phyloP scores from a whole-genome alignment of 352 stramenopile species.

The Thraustochytrium striatum region DNA sequence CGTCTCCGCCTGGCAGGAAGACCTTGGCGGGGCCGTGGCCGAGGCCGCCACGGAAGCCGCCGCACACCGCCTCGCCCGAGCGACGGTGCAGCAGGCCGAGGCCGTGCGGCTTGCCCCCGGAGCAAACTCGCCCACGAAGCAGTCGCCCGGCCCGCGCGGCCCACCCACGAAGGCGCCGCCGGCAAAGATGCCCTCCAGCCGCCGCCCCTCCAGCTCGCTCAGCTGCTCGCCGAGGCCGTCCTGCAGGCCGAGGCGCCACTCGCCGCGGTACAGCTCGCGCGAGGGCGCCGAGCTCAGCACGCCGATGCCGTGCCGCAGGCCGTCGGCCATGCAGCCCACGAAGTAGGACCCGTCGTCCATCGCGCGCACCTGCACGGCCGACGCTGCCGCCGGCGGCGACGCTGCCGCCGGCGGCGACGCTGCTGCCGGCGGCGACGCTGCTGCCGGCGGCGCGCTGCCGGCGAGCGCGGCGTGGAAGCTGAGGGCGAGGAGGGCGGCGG shows the following conservation, averaged over 20 bases:
- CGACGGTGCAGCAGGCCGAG: too few species aligned
- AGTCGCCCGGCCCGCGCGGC: too few species aligned
- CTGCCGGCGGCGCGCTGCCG: neutral
- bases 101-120: too few species aligned
- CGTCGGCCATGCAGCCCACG: neutral
- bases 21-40: neutral
- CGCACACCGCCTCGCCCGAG: too few species aligned
- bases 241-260: neutral
- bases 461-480: neutral
- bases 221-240: constrained; percentile 9
- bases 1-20: neutral
- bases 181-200: too few species aligned
- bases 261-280: constrained; percentile 7
- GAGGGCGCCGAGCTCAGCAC: neutral
- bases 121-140: too few species aligned
- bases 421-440: neutral
- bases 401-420: neutral
- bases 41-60: neutral
- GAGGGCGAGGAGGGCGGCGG: neutral
- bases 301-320: neutral
- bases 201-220: too few species aligned
- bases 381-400: neutral
- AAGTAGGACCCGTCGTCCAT: neutral
- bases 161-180: too few species aligned
- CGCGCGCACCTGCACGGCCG: neutral